phyloP scores from a whole-genome alignment of 2,329 filamentous ascomycete species.

The Trichoderma hamatum region DNA sequence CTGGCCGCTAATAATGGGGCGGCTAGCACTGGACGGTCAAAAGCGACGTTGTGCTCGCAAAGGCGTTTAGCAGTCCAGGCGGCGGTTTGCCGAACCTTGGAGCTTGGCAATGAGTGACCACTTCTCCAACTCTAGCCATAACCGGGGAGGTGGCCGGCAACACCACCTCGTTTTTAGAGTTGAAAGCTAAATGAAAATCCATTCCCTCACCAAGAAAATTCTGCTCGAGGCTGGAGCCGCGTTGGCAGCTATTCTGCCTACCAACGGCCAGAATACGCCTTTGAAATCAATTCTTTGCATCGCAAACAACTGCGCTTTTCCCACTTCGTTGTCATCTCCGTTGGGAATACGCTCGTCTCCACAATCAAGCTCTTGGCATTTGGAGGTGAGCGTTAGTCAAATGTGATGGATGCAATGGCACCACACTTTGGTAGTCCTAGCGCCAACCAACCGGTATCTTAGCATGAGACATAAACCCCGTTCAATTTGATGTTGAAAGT shows the following conservation, averaged over 20 bases:
- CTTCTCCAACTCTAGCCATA: neutral
- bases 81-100: constrained; percentile 13
- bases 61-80: neutral
- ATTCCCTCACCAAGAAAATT: neutral
- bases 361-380: constrained; percentile 8
- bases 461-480: neutral
- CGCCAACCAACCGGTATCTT: neutral
- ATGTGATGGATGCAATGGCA: constrained; percentile 16
- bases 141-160: neutral
- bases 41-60: neutral
- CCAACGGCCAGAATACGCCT: neutral
- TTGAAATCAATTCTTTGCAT: neutral
- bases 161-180: neutral
- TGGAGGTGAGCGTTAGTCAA: constrained; percentile 4
- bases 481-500: neutral
- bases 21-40: neutral
- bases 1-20: neutral
- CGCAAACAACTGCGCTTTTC: constrained; percentile 12
- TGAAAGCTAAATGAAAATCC: neutral
- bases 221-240: constrained; percentile 9
- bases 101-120: neutral
- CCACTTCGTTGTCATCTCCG: constrained; percentile 17
- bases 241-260: neutral
- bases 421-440: neutral
- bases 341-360: neutral